Evolutionary conservation across 768 basidiomycete species (phyloP).

Genomic region (Mycena haematopus): DNA sequence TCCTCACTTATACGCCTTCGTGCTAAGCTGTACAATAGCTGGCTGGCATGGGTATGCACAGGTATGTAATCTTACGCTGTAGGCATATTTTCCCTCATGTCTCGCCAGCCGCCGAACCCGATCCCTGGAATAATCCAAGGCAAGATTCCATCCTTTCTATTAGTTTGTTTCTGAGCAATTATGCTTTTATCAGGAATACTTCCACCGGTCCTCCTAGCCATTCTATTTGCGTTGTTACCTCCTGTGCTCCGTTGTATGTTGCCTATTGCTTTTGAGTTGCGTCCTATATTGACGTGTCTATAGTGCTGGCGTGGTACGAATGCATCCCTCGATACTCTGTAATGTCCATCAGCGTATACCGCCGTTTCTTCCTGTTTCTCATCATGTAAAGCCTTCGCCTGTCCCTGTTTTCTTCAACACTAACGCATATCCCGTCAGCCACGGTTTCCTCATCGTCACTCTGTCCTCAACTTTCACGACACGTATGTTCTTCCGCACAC

Average conservation of each 20-base stretch:
- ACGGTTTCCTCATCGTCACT: conserved; percentile 78
- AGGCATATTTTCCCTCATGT: neutral
- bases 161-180: neutral
- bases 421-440: conserved; percentile 38
- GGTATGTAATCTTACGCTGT: conserved; percentile 31
- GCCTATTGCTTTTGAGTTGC: too few relatives aligned
- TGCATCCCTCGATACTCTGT: conserved; percentile 72
- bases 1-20: neutral
- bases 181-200: conserved; percentile 44
- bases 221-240: conserved; percentile 68
- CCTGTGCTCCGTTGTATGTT: conserved; percentile 61
- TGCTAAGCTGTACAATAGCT: conserved; percentile 38
- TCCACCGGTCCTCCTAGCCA: conserved; percentile 67
- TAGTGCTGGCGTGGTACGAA: conserved; percentile 64
- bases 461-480: conserved; percentile 63
- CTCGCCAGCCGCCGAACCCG: conserved; percentile 43
- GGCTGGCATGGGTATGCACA: conserved; percentile 65
- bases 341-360: conserved; percentile 75
- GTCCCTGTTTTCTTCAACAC: neutral
- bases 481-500: conserved; percentile 43
- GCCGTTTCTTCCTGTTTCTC: conserved; percentile 73
- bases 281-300: neutral
- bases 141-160: neutral
- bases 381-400: conserved; percentile 51
- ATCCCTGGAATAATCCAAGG: conserved; percentile 65